Evolutionary conservation across 1,139 yeast genomes (phyloP).

Genomic region (Scheffersomyces titani): DNA sequence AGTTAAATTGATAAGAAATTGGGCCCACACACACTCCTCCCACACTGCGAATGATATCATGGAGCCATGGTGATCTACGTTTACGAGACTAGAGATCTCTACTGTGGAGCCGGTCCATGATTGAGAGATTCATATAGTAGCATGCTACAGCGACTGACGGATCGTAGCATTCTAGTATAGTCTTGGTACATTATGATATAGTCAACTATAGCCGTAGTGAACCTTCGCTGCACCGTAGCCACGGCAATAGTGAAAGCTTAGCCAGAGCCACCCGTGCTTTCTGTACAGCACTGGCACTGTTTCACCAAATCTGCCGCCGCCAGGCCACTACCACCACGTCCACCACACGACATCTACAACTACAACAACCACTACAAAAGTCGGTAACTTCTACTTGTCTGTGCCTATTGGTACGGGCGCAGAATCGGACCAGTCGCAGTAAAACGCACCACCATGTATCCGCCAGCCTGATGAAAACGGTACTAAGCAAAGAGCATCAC

Average conservation of each 20-base stretch:
- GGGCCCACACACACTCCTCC: neutral
- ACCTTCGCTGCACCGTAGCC: neutral
- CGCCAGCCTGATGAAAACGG: neutral
- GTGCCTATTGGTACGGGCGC: neutral
- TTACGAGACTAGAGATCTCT: neutral
- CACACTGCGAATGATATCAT: neutral
- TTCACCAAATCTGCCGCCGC: no score
- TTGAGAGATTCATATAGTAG: neutral
- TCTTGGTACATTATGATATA: no score
- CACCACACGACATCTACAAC: neutral
- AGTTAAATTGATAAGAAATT: constrained; percentile 1
- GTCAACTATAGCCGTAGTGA: neutral
- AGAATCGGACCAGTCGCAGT: neutral
- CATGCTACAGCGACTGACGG: neutral
- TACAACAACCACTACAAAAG: no score
- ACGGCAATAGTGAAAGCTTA: neutral
- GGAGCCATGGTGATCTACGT: neutral
- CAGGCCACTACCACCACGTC: neutral
- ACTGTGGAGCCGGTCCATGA: neutral
- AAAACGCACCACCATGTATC: neutral
- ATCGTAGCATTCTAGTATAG: neutral
- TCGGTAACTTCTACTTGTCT: neutral
- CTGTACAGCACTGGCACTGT: no score
- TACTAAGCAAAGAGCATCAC: neutral
- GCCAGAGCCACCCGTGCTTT: neutral